phyloP scores from a whole-genome alignment of 116 monocot genomes.

The Posidonia oceanica region DNA sequence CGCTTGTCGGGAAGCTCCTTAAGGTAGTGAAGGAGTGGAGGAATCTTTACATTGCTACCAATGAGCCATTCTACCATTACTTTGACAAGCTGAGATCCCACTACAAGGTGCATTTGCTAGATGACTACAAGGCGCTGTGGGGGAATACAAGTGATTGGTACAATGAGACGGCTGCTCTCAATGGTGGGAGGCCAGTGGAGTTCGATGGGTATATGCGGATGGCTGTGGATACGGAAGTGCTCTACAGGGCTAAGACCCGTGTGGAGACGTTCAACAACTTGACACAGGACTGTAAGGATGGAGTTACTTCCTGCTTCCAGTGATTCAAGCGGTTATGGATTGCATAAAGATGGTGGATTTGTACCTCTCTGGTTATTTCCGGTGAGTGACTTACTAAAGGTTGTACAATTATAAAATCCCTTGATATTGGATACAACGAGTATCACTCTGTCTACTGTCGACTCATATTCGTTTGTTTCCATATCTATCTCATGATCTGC shows the following conservation, averaged over 20 bases:
- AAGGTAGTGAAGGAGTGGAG: conserved; percentile 50
- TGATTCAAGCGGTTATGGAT: not conserved
- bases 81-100: conserved; percentile 95
- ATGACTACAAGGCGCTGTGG: conserved; percentile 94
- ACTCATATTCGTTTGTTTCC: too few species aligned
- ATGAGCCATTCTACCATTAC: conserved; percentile 88
- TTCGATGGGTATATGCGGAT: conserved; percentile 96
- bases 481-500: too few species aligned
- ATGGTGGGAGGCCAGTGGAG: conserved; percentile 50
- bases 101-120: conserved; percentile 87
- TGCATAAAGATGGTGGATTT: not conserved
- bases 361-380: too few species aligned
- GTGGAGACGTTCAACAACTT: conserved; percentile 95
- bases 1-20: conserved; percentile 43
- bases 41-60: conserved; percentile 89
- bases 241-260: conserved; percentile 73
- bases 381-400: too few species aligned
- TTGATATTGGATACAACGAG: too few species aligned
- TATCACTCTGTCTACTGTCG: too few species aligned
- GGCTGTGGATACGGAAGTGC: conserved; percentile 88
- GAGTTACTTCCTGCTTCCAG: conserved; percentile 60
- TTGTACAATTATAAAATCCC: too few species aligned
- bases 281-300: conserved; percentile 87
- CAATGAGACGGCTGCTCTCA: conserved; percentile 62
- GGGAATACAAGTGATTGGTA: conserved; percentile 82